Evolutionary conservation across 345 rosid species (phyloP), one percentile per base, ranked within the genome.

Genomic region (Eucalyptus pumila): DNA sequence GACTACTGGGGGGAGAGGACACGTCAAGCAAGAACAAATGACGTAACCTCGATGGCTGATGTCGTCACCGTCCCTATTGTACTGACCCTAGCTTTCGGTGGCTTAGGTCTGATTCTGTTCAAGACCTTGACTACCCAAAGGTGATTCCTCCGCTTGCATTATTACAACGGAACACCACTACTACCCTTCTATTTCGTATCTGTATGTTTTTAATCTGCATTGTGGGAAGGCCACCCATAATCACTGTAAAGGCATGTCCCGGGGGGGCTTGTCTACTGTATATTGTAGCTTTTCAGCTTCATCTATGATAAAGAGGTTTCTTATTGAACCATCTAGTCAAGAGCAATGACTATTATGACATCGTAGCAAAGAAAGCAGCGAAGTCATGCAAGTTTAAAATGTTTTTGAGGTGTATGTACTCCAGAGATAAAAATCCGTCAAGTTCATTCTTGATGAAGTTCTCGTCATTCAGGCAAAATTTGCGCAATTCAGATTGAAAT

Each of bases 1-100:
- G 98, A 97, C 89, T 92, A 90, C 90, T 80, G 91, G 90, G 97
- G 95, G 86, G 98, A 94, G 89, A 95, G 93, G 94, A 87, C 94
- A 56, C 95, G 94, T 32, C 94, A 92, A 76, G 97, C 92, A 86
- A 94, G 95, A 93, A 37, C 62, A 17, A 92, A 93, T 17, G 69
- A 85, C 87, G 83, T 72, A 89, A 93, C 88, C 90, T 86, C 93
- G 89, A 48, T 87, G 26, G 87, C 92, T 8, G 94, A 90, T 58
- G 62, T 93, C 2, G 94, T 93, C 34, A 62, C 91, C 32, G 32
- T 93, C 83, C 96, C 98, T 52, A 90, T 96, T 80, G 86, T 97
- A 89, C 88, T 94, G 88, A 94, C 96, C 87, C 56, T 98, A 88
- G 97, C 95, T 72, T 54, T 95, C 87, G 97, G 97, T 32, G 94